Conservation (phyloP, 805 yeast genomes). For the Ogataea paraovalis region DNA sequence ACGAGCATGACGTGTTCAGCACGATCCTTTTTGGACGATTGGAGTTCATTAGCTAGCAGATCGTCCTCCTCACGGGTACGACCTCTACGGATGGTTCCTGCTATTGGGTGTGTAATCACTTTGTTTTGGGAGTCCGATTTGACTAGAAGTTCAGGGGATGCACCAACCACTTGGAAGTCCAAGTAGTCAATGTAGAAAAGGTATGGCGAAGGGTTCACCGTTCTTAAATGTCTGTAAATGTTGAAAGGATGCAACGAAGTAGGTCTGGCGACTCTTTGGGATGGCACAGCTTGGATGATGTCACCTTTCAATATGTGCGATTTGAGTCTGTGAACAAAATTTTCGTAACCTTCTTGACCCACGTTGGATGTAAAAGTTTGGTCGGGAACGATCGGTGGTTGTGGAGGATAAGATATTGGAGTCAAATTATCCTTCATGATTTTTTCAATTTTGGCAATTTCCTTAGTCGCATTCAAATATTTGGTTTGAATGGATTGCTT, state of each 20-base stretch:
- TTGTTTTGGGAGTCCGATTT: constrained; percentile 69
- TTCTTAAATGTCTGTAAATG: constrained; percentile 87
- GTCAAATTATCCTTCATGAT: constrained; percentile 41
- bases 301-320: constrained; percentile 86
- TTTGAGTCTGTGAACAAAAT: constrained; percentile 70
- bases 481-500: constrained; percentile 37
- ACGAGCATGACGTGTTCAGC: constrained; percentile 99
- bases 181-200: constrained; percentile 88
- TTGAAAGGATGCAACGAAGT: constrained; percentile 95
- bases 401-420: constrained; percentile 62
- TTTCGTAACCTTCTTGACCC: constrained; percentile 91
- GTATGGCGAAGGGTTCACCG: constrained; percentile 97
- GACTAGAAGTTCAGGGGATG: constrained; percentile 92
- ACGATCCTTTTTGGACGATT: constrained; percentile 80
- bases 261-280: constrained; percentile 94
- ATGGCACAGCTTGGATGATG: constrained; percentile 96
- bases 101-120: constrained; percentile 93
- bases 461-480: constrained; percentile 49
- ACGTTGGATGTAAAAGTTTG: constrained; percentile 82
- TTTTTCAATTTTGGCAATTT: constrained; percentile 53
- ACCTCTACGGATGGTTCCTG: constrained; percentile 94
- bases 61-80: constrained; percentile 90
- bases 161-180: constrained; percentile 94
- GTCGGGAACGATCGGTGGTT: constrained; percentile 61
- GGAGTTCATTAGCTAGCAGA: constrained; percentile 65